A percentile compares a stretch with the other conserved stretches of the same genome.
phyloP scores from a whole-genome alignment of 2,329 filamentous ascomycete genomes.

The Aspergillus cejpii region DNA sequence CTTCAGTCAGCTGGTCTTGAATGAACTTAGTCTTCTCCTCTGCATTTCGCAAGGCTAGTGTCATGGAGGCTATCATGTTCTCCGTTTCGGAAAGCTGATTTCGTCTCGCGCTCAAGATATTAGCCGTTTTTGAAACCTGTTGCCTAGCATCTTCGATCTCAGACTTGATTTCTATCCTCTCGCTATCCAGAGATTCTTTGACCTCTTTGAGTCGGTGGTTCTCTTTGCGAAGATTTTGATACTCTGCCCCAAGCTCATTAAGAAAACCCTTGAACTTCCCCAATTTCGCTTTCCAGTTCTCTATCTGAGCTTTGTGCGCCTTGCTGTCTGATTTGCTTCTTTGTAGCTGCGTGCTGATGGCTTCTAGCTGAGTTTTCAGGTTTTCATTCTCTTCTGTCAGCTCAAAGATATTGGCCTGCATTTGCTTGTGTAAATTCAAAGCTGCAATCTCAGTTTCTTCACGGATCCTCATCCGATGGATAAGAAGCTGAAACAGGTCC shows the following conservation, averaged over 20 bases:
- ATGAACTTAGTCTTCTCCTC: constrained; percentile 16
- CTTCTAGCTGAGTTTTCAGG: constrained; percentile 22
- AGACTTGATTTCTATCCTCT: constrained; percentile 21
- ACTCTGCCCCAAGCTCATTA: constrained; percentile 30
- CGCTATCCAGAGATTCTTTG: constrained; percentile 19
- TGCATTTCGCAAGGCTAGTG: constrained; percentile 21
- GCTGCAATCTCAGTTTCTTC: constrained; percentile 29
- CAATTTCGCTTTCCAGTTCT: constrained; percentile 33
- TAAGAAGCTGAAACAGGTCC: constrained; percentile 32
- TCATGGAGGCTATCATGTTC: constrained; percentile 17
- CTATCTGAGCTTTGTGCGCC: constrained; percentile 20
- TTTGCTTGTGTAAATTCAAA: constrained; percentile 18
- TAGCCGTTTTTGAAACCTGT: constrained; percentile 15
- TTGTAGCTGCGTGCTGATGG: constrained; percentile 13
- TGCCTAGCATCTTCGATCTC: constrained; percentile 22
- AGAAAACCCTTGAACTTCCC: constrained; percentile 28
- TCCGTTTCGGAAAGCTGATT: constrained; percentile 16
- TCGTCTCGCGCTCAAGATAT: constrained; percentile 15
- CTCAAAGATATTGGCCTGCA: constrained; percentile 22
- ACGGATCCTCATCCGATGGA: constrained; percentile 28
- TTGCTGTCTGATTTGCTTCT: constrained; percentile 19
- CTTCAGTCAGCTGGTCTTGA: constrained; percentile 21
- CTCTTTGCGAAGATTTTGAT: constrained; percentile 28
- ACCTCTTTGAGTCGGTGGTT: constrained; percentile 23
- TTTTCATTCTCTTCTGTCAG: constrained; percentile 26